A percentile compares a stretch with the other conserved stretches of the same genome.
Conservation (phyloP, 768 basidiomycete species). For the Hericium rajendrae region DNA sequence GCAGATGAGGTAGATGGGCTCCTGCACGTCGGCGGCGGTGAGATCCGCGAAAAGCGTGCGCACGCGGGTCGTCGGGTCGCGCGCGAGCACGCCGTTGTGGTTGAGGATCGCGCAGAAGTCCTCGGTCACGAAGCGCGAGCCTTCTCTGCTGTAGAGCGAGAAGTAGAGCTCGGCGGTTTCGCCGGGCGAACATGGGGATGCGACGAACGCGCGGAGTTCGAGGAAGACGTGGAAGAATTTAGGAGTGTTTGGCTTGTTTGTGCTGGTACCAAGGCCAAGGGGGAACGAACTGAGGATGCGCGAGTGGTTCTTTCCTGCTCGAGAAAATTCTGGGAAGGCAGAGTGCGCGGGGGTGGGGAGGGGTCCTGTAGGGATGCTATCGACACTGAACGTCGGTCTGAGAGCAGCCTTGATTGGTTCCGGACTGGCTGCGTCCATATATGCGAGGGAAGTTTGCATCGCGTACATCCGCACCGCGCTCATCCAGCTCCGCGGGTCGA, state of each 20-base stretch:
- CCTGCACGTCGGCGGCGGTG: slow-evolving; percentile 76
- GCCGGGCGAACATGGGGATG: slow-evolving; percentile 80
- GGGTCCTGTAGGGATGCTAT: slow-evolving; percentile 36
- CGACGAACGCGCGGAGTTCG: slow-evolving; percentile 87
- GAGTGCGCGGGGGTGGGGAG: slow-evolving; percentile 58
- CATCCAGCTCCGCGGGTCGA: slow-evolving; percentile 76
- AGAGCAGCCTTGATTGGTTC: slow-evolving; percentile 26
- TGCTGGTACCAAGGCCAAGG: slow-evolving; percentile 14
- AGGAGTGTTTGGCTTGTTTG: slow-evolving; percentile 34
- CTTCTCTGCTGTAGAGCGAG: slow-evolving; percentile 81
- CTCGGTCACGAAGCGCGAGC: slow-evolving; percentile 83
- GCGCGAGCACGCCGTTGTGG: slow-evolving; percentile 82
- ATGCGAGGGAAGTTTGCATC: slow-evolving; percentile 78
- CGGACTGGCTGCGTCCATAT: slow-evolving; percentile 39
- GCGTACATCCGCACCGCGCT: slow-evolving; percentile 88
- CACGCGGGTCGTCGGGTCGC: slow-evolving; percentile 64
- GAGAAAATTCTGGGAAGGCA: slow-evolving; percentile 54
- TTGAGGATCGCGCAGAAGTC: slow-evolving; percentile 87
- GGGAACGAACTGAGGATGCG: slow-evolving; percentile 23
- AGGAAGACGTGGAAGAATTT: slow-evolving; percentile 88
- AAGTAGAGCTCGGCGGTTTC: slow-evolving; percentile 93
- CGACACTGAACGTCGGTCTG: slow-evolving; percentile 27
- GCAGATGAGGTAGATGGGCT: slow-evolving; percentile 84
- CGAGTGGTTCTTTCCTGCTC: slow-evolving; percentile 23
- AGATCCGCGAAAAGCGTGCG: slow-evolving; percentile 88